phyloP scores from a whole-genome alignment of 1,139 yeast genomes.

The Wickerhamiella pararugosa region DNA sequence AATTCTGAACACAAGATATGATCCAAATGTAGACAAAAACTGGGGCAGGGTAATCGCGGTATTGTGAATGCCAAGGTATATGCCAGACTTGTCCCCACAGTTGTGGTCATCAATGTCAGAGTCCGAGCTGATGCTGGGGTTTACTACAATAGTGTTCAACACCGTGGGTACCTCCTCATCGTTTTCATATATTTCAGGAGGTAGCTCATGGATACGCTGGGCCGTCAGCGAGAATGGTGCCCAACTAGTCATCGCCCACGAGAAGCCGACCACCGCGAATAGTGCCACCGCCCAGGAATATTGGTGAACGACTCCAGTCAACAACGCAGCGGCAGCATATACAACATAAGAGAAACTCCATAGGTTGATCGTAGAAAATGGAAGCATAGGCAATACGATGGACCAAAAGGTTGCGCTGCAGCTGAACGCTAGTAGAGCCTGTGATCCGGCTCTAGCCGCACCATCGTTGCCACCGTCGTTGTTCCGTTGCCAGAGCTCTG shows the following conservation, averaged over 20 bases:
- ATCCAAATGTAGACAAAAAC: conserved; percentile 27
- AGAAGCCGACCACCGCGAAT: conserved; percentile 25
- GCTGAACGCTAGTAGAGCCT: conserved; percentile 26
- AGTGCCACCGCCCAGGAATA: conserved; percentile 21
- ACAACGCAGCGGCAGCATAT: conserved; percentile 23
- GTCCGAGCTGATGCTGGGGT: neutral
- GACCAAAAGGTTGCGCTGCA: conserved; percentile 24
- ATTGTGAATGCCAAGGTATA: conserved; percentile 28
- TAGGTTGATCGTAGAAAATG: conserved; percentile 14
- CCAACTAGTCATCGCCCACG: conserved; percentile 31
- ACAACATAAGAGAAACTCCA: conserved; percentile 26
- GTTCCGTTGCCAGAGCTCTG: conserved; percentile 25
- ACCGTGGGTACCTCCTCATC: conserved; percentile 1
- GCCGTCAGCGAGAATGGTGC: conserved; percentile 30
- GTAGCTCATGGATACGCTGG: conserved; percentile 23
- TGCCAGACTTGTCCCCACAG: conserved; percentile 21
- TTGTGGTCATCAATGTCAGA: conserved; percentile 2
- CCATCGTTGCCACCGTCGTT: conserved; percentile 18
- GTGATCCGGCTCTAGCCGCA: conserved; percentile 27
- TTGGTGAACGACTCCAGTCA: conserved; percentile 20
- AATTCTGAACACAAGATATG: conserved; percentile 24
- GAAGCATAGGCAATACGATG: conserved; percentile 21
- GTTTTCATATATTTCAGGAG: conserved; percentile 3
- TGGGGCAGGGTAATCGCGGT: conserved; percentile 29
- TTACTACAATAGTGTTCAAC: neutral